Percentiles rank a stretch among this genome's conserved stretches.
These are phyloP conservation scores for Xylaria cubensis DNA, from an alignment of 495 filamentous ascomycete genomes.

Conservation along the genomic window DNA sequence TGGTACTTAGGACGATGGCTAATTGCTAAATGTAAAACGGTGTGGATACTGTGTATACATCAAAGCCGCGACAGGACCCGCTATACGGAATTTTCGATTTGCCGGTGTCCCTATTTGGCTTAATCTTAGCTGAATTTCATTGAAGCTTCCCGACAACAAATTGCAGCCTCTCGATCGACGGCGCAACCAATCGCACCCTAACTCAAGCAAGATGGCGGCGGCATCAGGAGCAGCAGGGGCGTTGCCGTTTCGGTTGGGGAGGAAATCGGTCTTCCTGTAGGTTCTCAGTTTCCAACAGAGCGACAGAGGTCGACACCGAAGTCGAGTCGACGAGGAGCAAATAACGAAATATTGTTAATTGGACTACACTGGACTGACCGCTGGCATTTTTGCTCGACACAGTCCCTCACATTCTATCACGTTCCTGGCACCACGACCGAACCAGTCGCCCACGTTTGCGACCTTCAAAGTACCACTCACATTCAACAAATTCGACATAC, in stretches of 20 bases:
- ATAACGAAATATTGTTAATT: neutral
- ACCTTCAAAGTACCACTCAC: slow-evolving; percentile 84
- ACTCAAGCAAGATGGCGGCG: slow-evolving; percentile 11
- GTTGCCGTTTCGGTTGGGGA: slow-evolving; percentile 48
- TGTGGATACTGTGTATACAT: neutral
- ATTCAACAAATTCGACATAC: slow-evolving; percentile 90
- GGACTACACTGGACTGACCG: neutral
- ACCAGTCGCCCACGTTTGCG: slow-evolving; percentile 76
- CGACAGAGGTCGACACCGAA: neutral
- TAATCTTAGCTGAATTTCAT: neutral
- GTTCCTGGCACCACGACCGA: slow-evolving; percentile 70
- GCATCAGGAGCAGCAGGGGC: slow-evolving; percentile 28
- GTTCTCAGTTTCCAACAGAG: slow-evolving; percentile 35
- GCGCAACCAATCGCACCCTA: neutral
- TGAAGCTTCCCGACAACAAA: neutral
- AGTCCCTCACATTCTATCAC: slow-evolving; percentile 82
- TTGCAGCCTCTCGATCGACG: neutral
- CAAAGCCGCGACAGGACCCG: neutral
- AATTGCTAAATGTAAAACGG: neutral
- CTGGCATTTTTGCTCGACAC: neutral
- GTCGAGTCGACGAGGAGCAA: neutral
- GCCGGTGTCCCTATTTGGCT: slow-evolving; percentile 1
- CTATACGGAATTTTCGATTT: slow-evolving; percentile 27
- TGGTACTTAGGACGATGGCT: too few species aligned
- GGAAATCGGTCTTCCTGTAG: slow-evolving; percentile 74